Evolutionary conservation across 78 protist genomes (phyloP).

Genomic region (Protostelium mycophagum): DNA sequence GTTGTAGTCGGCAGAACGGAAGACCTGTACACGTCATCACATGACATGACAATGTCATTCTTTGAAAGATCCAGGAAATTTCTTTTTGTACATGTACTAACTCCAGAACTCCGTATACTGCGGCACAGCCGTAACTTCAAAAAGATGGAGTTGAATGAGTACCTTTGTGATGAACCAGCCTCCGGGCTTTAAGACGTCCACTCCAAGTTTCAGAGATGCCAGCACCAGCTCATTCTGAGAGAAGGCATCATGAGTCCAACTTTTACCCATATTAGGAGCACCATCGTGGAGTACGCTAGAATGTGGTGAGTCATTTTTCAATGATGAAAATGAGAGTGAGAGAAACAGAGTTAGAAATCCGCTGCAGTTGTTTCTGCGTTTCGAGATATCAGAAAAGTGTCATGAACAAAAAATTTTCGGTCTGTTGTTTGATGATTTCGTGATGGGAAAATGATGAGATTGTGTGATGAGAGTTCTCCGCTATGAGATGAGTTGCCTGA

Average conservation of each 20-base stretch:
- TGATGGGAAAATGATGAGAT: not conserved
- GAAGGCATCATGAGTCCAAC: slow-evolving; percentile 97
- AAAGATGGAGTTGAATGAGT: too few species aligned
- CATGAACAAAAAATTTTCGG: too few species aligned
- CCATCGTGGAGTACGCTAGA: slow-evolving; percentile 98
- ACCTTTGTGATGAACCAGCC: slow-evolving; percentile 95
- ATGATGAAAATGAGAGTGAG: too few species aligned
- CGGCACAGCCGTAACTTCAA: not conserved
- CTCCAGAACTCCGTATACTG: not conserved
- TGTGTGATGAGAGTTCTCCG: not conserved
- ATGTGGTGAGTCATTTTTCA: too few species aligned
- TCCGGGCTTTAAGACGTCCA: slow-evolving; percentile 81
- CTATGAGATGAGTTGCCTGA: too few species aligned
- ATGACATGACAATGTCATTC: not conserved
- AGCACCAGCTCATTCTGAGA: slow-evolving; percentile 92
- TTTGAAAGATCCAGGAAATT: too few species aligned
- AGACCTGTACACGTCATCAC: slow-evolving; percentile 68
- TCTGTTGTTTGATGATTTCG: too few species aligned
- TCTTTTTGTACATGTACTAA: too few species aligned
- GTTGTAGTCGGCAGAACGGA: slow-evolving; percentile 96
- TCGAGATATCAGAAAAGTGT: too few species aligned
- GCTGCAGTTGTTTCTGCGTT: too few species aligned
- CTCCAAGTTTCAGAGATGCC: slow-evolving; percentile 87
- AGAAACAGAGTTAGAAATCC: too few species aligned
- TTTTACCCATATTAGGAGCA: slow-evolving; percentile 98